Evolutionary conservation across 768 basidiomycete genomes (phyloP).

Genomic region (Dendrothele bispora): DNA sequence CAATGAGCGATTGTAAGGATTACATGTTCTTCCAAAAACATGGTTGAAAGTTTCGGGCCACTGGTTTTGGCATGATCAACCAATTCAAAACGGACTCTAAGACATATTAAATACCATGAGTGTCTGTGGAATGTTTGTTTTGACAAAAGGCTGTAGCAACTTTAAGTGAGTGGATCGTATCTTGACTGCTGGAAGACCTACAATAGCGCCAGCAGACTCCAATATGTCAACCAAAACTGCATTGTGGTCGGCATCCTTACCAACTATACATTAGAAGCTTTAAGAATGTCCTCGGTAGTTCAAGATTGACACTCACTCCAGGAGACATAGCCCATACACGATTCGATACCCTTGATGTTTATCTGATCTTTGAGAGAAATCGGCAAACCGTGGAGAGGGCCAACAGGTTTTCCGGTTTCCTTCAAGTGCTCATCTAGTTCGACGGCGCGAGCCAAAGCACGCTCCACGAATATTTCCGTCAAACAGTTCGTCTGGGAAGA

Average conservation of each 20-base stretch:
- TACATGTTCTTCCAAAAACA: conserved; percentile 76
- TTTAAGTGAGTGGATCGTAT: no score
- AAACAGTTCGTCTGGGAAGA: conserved; percentile 67
- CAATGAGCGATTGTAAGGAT: conserved; percentile 71
- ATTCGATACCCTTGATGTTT: conserved; percentile 65
- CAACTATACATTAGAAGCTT: conserved; percentile 77
- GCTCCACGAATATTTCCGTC: conserved; percentile 81
- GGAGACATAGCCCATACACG: conserved; percentile 56
- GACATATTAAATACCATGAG: conserved; percentile 51
- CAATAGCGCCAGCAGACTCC: conserved; percentile 68
- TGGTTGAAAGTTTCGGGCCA: conserved; percentile 79
- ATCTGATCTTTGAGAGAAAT: conserved; percentile 78
- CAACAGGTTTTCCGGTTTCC: conserved; percentile 62
- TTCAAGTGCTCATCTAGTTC: conserved; percentile 65
- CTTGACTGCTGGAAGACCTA: no score
- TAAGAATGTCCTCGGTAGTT: not conserved
- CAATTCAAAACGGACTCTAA: not conserved
- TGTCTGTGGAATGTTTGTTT: conserved; percentile 78
- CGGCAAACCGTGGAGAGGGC: conserved; percentile 76
- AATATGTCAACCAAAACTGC: conserved; percentile 66
- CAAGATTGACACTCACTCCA: not conserved
- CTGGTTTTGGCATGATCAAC: conserved; percentile 30
- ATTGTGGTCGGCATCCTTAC: conserved; percentile 55
- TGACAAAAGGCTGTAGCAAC: conserved; percentile 66
- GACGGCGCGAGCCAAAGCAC: conserved; percentile 61